Conservation (phyloP, 768 basidiomycete species). For the Tricholoma furcatifolium region DNA sequence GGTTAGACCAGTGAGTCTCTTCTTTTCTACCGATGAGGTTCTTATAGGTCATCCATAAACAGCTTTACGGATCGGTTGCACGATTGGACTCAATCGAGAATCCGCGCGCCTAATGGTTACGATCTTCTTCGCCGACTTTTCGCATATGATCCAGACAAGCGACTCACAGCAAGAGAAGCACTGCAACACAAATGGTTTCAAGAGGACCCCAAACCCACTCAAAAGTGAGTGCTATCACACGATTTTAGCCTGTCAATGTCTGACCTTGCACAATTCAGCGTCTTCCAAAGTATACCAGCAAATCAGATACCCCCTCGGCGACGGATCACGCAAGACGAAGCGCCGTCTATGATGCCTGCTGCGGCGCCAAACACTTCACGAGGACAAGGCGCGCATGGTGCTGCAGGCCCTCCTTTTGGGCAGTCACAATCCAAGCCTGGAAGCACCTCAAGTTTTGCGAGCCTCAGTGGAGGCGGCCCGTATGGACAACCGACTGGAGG, state of each 20-base stretch:
- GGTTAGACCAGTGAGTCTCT: slow-evolving; percentile 66
- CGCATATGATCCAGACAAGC: slow-evolving; percentile 84
- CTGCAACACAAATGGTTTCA: slow-evolving; percentile 89
- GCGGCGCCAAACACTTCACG: slow-evolving; percentile 45
- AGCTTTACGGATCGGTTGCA: slow-evolving; percentile 55
- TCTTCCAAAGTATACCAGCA: slow-evolving; percentile 63
- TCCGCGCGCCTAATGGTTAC: slow-evolving; percentile 62
- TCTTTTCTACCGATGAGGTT: background rate
- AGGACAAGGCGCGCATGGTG: slow-evolving; percentile 17
- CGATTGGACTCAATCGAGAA: slow-evolving; percentile 74
- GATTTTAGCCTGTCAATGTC: background rate
- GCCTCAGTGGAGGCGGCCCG: slow-evolving; percentile 53
- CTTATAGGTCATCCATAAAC: background rate
- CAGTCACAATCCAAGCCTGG: slow-evolving; percentile 59
- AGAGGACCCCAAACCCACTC: slow-evolving; percentile 83
- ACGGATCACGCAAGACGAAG: slow-evolving; percentile 91
- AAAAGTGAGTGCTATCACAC: slow-evolving; percentile 59
- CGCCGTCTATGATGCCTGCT: slow-evolving; percentile 79
- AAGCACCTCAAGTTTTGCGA: slow-evolving; percentile 63
- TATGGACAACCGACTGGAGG: slow-evolving; percentile 36
- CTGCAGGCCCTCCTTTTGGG: slow-evolving; percentile 35
- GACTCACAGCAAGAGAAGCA: slow-evolving; percentile 81
- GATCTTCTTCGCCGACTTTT: slow-evolving; percentile 88
- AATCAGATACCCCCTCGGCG: slow-evolving; percentile 81
- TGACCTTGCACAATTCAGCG: slow-evolving; percentile 40